A percentile compares a stretch with the other conserved stretches of the same genome.
phyloP scores from a whole-genome alignment of 2,329 filamentous ascomycete genomes.

The Nigrospora oryzae region DNA sequence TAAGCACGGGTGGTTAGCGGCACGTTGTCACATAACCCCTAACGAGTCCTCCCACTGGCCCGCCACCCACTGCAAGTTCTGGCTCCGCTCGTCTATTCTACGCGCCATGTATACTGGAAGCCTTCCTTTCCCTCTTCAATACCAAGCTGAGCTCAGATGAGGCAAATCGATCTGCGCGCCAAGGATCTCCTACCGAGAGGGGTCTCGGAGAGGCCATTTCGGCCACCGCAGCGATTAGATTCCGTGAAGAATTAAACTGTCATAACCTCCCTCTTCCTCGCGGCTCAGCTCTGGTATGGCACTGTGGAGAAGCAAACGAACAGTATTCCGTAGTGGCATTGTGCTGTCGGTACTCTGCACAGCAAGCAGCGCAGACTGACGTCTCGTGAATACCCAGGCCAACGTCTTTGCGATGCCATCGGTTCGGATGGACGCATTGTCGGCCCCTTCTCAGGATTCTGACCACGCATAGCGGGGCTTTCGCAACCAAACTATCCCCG shows the following conservation, averaged over 20 bases:
- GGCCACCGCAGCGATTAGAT: background rate
- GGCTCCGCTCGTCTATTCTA: no score
- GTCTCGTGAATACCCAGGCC: background rate
- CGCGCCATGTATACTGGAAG: no score
- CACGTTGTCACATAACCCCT: no score
- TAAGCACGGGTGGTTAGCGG: no score
- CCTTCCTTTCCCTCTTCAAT: no score
- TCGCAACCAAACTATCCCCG: constrained; percentile 3
- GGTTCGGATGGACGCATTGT: background rate
- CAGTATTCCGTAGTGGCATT: constrained; percentile 2
- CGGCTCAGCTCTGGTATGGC: constrained; percentile 6
- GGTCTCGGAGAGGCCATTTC: background rate
- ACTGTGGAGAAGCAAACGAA: background rate
- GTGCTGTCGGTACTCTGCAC: constrained; percentile 2
- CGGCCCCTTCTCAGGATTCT: background rate
- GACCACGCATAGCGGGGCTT: background rate
- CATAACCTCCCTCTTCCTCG: constrained; percentile 1
- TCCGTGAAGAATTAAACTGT: constrained; percentile 2
- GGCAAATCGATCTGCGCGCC: no score
- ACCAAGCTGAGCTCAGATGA: no score
- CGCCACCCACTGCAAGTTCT: no score
- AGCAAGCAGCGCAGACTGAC: constrained; percentile 1
- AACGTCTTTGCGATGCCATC: background rate
- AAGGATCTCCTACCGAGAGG: background rate
- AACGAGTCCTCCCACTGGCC: no score